Percentiles rank a stretch among this genome's conserved stretches.
These are phyloP conservation scores for Phytophthora pistaciae DNA, from an alignment of 352 stramenopile species.

Conservation along the genomic window DNA sequence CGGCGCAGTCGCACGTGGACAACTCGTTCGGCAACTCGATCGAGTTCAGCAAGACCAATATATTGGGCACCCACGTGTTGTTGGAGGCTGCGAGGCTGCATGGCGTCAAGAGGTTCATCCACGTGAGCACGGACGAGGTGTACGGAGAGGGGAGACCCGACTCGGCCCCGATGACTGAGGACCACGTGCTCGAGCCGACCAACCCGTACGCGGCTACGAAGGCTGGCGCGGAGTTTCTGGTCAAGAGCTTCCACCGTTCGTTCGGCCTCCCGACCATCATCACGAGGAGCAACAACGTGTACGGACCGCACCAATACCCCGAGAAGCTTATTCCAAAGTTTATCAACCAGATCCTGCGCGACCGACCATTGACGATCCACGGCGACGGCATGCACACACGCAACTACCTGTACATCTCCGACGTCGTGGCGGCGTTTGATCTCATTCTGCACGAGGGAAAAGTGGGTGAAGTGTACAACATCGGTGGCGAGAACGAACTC, in stretches of 20 bases:
- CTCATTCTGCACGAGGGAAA: constrained; percentile 95
- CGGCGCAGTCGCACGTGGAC: constrained; percentile 98
- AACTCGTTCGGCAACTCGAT: constrained; percentile 99
- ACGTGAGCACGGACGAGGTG: constrained; percentile 99
- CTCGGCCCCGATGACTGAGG: constrained; percentile 94
- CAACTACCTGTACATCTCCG: constrained; percentile 98
- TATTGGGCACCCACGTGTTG: constrained; percentile 98
- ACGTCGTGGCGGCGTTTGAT: constrained; percentile 97
- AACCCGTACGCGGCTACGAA: constrained; percentile 99
- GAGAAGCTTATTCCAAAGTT: constrained; percentile 99
- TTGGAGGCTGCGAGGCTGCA: constrained; percentile 95
- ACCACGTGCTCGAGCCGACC: constrained; percentile 95
- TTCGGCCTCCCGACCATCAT: constrained; percentile 98
- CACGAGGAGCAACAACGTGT: constrained; percentile 99
- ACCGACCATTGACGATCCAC: constrained; percentile 94
- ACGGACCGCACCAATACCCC: constrained; percentile 98
- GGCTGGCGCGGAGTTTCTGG: constrained; percentile 98
- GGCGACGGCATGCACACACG: constrained; percentile 96
- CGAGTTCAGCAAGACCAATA: constrained; percentile 98
- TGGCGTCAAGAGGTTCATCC: constrained; percentile 95
- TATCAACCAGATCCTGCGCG: constrained; percentile 95
- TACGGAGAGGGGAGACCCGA: constrained; percentile 96
- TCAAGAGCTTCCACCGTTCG: constrained; percentile 94
- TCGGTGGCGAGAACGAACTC: constrained; percentile 87
- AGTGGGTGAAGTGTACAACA: constrained; percentile 97